Conservation (phyloP, 352 stramenopile genomes). For the Elongisporangium senticosum region DNA sequence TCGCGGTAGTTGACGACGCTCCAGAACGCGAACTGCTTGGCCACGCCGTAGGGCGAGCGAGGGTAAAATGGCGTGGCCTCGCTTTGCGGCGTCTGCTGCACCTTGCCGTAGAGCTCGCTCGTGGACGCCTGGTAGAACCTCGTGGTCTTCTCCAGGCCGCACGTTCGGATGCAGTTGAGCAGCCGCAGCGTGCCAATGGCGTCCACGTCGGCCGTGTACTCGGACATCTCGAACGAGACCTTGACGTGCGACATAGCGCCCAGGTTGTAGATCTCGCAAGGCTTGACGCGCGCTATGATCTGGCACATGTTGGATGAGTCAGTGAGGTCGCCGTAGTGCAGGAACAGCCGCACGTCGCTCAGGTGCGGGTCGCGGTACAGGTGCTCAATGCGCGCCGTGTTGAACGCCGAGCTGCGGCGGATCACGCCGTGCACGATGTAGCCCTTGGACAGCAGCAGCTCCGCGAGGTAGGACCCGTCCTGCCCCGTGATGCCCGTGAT, state of each 20-base stretch:
- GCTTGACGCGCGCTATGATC: slow-evolving; percentile 93
- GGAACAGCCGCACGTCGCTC: slow-evolving; percentile 91
- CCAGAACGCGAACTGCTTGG: slow-evolving; percentile 99
- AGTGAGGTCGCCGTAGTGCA: slow-evolving; percentile 99
- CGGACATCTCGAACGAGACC: slow-evolving; percentile 99
- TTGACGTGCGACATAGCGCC: slow-evolving; percentile 99
- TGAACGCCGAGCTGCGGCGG: slow-evolving; percentile 97
- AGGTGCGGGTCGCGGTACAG: slow-evolving; percentile 95
- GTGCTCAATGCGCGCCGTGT: slow-evolving; percentile 98
- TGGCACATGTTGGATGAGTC: slow-evolving; percentile 96
- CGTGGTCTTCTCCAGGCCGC: slow-evolving; percentile 65
- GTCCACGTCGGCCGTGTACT: slow-evolving; percentile 99
- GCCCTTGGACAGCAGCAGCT: slow-evolving; percentile 96
- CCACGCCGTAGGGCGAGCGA: slow-evolving; percentile 96
- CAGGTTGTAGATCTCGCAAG: slow-evolving; percentile 99
- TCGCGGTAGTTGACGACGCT: slow-evolving; percentile 99
- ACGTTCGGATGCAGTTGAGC: slow-evolving; percentile 96
- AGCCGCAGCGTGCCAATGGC: slow-evolving; percentile 94
- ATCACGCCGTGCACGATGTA: slow-evolving; percentile 96
- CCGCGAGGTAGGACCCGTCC: slow-evolving; percentile 97
- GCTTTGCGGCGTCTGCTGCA: slow-evolving; percentile 94
- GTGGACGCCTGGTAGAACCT: slow-evolving; percentile 97
- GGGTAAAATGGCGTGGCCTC: slow-evolving; percentile 98
- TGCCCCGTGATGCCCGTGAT: slow-evolving; percentile 99
- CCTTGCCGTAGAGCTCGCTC: slow-evolving; percentile 98